A percentile compares a stretch with the other conserved stretches of the same genome.
Conservation (phyloP, 2,329 filamentous ascomycete species). For the Neophaeococcomyces aloes region DNA sequence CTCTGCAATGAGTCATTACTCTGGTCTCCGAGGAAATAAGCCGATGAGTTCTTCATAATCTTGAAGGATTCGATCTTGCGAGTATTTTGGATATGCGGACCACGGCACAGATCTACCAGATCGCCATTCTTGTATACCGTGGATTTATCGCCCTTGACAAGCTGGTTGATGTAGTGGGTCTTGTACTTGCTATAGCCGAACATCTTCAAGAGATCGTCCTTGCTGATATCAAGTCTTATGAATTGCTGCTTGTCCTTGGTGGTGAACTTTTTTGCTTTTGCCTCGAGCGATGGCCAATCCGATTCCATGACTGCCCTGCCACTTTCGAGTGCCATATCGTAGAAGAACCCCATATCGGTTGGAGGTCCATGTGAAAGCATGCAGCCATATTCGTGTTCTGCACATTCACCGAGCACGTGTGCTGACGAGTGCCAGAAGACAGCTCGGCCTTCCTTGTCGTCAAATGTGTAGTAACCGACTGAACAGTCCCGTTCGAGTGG, state of each 20-base stretch:
- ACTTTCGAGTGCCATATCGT: constrained; percentile 80
- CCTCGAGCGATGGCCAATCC: constrained; percentile 80
- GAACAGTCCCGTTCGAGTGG: constrained; percentile 81
- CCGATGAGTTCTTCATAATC: constrained; percentile 73
- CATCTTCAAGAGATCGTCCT: constrained; percentile 88
- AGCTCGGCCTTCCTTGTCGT: constrained; percentile 65
- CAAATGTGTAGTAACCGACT: constrained; percentile 75
- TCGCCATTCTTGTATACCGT: constrained; percentile 93
- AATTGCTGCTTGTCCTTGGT: constrained; percentile 89
- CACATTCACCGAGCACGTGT: constrained; percentile 90
- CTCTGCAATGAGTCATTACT: constrained; percentile 91
- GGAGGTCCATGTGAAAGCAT: constrained; percentile 89
- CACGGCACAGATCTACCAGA: constrained; percentile 88
- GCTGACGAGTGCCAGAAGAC: constrained; percentile 98
- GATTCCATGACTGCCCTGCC: constrained; percentile 57
- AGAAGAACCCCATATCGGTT: constrained; percentile 88
- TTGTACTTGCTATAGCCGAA: constrained; percentile 98
- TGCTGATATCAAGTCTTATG: constrained; percentile 76
- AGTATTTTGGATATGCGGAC: constrained; percentile 88
- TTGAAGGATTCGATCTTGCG: constrained; percentile 90
- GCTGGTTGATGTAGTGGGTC: constrained; percentile 90
- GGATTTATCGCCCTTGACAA: constrained; percentile 76
- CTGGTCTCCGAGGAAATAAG: constrained; percentile 90
- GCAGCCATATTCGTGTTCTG: constrained; percentile 81
- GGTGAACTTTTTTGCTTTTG: constrained; percentile 68